These are phyloP conservation scores for Chrysoporthe puriensis DNA, from an alignment of 2,329 filamentous ascomycete genomes.

Conservation along the genomic window DNA sequence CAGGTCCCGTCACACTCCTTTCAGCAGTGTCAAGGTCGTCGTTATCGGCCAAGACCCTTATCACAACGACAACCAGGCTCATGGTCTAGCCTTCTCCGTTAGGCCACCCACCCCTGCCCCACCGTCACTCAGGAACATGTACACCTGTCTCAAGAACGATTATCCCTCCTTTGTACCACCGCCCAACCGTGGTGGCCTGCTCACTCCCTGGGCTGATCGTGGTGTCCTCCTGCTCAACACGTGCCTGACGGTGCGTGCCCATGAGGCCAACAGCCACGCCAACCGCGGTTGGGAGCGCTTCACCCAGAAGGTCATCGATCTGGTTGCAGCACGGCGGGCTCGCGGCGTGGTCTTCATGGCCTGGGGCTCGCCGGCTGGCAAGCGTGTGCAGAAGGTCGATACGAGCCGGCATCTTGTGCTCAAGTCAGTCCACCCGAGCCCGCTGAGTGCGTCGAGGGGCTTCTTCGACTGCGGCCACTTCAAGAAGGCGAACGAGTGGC, in stretches of 20 bases:
- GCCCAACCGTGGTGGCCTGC: slow-evolving; percentile 75
- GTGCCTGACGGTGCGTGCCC: slow-evolving; percentile 88
- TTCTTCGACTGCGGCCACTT: slow-evolving; percentile 88
- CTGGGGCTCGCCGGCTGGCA: slow-evolving; percentile 86
- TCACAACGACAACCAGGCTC: slow-evolving; percentile 93
- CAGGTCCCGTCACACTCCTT: slow-evolving; percentile 92
- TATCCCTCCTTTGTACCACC: slow-evolving; percentile 80
- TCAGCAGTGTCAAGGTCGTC: slow-evolving; percentile 86
- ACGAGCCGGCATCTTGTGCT: slow-evolving; percentile 77
- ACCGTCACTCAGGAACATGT: slow-evolving; percentile 92
- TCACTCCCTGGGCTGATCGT: slow-evolving; percentile 92
- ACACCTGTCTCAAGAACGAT: slow-evolving; percentile 82
- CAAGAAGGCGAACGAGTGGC: slow-evolving; percentile 81
- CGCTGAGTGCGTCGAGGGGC: slow-evolving; percentile 80
- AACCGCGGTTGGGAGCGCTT: slow-evolving; percentile 91
- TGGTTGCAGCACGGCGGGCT: slow-evolving; percentile 75
- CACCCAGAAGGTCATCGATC: slow-evolving; percentile 89
- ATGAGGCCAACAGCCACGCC: slow-evolving; percentile 84
- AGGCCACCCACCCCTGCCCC: slow-evolving; percentile 86
- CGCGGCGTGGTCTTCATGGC: slow-evolving; percentile 91
- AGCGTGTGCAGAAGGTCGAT: slow-evolving; percentile 76
- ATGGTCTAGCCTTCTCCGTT: slow-evolving; percentile 94
- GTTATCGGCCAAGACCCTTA: slow-evolving; percentile 97
- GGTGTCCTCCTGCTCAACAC: slow-evolving; percentile 95
- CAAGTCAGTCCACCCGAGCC: slow-evolving; percentile 87